Conservation (phyloP, 352 stramenopile species). For the Globisporangium heterothallicum region DNA sequence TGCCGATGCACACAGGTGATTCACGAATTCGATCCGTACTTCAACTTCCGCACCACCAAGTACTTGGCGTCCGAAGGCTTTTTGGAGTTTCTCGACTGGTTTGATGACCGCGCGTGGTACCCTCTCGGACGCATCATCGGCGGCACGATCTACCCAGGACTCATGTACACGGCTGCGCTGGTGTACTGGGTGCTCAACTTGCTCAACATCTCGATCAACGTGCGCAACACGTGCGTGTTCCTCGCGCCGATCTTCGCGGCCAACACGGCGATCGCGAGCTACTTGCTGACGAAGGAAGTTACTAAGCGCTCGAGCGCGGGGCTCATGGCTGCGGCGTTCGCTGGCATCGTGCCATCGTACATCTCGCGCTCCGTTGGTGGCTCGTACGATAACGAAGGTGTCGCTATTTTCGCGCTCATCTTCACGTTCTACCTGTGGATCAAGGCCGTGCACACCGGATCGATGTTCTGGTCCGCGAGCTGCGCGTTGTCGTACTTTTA, state of each 20-base stretch:
- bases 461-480: conserved; percentile 77
- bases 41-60: conserved; percentile 98
- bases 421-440: conserved; percentile 98
- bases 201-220: conserved; percentile 90
- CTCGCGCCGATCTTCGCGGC: conserved; percentile 87
- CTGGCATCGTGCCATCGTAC: conserved; percentile 96
- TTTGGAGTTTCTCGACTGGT: conserved; percentile 97
- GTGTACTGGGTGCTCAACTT: conserved; percentile 89
- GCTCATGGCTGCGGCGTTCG: conserved; percentile 91
- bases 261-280: conserved; percentile 86
- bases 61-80: conserved; percentile 93
- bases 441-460: conserved; percentile 88
- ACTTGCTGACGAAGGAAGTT: conserved; percentile 89
- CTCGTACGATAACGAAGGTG: conserved; percentile 98
- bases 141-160: conserved; percentile 91
- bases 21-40: conserved; percentile 94
- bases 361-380: conserved; percentile 95
- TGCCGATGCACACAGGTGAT: conserved; percentile 46
- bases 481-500: conserved; percentile 96
- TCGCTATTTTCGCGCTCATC: conserved; percentile 97
- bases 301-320: conserved; percentile 85
- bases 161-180: conserved; percentile 88
- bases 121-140: conserved; percentile 90
- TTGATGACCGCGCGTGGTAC: conserved; percentile 95
- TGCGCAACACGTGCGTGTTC: conserved; percentile 91